A percentile compares a stretch with the other conserved stretches of the same genome.
Evolutionary conservation across 192 early-diverging fungal genomes (phyloP).

Genomic region (Thamnidium elegans): DNA sequence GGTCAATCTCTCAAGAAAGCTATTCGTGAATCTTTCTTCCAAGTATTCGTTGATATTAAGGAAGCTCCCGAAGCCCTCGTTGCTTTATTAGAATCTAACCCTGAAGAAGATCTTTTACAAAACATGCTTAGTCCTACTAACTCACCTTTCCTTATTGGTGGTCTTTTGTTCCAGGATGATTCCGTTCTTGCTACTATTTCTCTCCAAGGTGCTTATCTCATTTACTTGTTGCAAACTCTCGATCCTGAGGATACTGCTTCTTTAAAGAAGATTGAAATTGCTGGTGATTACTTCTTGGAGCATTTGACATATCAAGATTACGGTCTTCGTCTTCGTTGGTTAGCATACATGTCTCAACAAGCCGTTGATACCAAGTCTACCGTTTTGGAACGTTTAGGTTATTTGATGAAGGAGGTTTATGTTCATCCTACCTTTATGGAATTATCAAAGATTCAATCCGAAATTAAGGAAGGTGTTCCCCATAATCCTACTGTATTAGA

Average conservation of each 20-base stretch:
- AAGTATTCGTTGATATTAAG: conserved; percentile 41
- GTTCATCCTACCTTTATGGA: conserved; percentile 11
- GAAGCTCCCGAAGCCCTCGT: conserved; percentile 9
- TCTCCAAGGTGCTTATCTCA: conserved; percentile 53
- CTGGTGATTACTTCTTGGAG: conserved; percentile 53
- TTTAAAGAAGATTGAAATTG: conserved; percentile 28
- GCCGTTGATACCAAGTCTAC: neutral
- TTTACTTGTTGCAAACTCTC: conserved; percentile 39
- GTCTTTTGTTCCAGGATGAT: conserved; percentile 53
- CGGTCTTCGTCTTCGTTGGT: conserved; percentile 44
- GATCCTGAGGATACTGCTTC: conserved; percentile 13
- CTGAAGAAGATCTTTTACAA: conserved; percentile 10
- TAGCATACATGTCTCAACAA: conserved; percentile 32
- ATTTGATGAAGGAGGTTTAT: conserved; percentile 11
- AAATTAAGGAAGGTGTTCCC: neutral
- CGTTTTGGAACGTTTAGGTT: conserved; percentile 24
- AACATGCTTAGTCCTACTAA: conserved; percentile 37
- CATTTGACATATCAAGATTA: conserved; percentile 41
- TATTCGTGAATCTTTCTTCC: conserved; percentile 42
- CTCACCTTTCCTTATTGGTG: conserved; percentile 47
- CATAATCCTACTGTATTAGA: neutral
- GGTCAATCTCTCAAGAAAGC: conserved; percentile 43
- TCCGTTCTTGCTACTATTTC: conserved; percentile 52
- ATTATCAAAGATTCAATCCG: conserved; percentile 7
- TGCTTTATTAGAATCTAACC: conserved; percentile 1